Base-by-base conservation (phyloP, 495 filamentous ascomycete species). In the Pseudomonodictys pantanalensis region DNA sequence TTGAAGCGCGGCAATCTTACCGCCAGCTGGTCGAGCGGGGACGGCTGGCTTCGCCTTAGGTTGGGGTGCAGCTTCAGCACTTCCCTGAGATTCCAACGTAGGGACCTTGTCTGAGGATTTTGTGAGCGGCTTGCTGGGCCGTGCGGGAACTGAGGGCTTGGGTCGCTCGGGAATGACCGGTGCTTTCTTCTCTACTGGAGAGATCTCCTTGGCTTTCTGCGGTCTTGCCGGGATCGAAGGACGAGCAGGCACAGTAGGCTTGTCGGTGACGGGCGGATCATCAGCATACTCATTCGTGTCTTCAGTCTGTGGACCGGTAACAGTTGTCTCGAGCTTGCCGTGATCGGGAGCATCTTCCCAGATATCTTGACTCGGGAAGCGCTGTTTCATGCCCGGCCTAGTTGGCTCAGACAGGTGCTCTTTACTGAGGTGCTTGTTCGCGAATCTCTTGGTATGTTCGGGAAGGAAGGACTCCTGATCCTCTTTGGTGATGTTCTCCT, bases 281-380 rank as follows among this genome's bases (percentile, higher is more conserved):
- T 66, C 66, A 7, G 58, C 54, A 45, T 59, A 56, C 24, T 59
- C 58, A 64, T 43, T 41, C 30, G 63, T 62, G 46, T 72, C 67
- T 46, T 72, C 46, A 35, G 29, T 81, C 76, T 90, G 84, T n/a
- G 81, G 82, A 11, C 69, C 72, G 45, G 80, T 83, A 23, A 97
- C 85, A 3, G 88, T 92, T 10, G 93, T 91, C 58, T 87, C 83
- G 25, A 95, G 80, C 52, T 87, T 79, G 43, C 89, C 81, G 65
- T 87, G 91, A 62, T 93, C 89, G 3, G 93, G 92, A 0, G 83
- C 83, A 69, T 99, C 93, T 75, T 99, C 93, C 93, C 93, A 99
- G 42, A 97, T 87, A 73, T 99, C 93, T 32, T 83, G 84, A 69
- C 92, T 96, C 4, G 93, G 93, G 70, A 99, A 99, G 6, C 91